Evolutionary conservation across 1,139 yeast genomes (phyloP).

Genomic region (Yamadazyma blattariae): DNA sequence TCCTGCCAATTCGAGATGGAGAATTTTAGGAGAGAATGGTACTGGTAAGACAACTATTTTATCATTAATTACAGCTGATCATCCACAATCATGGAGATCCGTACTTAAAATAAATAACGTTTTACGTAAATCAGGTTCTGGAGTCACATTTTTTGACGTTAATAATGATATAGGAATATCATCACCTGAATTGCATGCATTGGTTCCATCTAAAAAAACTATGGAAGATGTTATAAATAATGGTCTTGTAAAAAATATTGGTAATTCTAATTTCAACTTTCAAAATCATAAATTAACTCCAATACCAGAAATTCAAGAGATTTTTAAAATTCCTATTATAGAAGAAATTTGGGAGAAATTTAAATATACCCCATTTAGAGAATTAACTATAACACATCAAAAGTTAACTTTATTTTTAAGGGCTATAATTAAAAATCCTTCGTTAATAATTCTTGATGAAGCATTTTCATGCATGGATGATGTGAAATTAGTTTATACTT

Average conservation of each 20-base stretch:
- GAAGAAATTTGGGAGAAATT: conserved; percentile 25
- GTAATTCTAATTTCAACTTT: conserved; percentile 47
- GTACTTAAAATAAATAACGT: conserved; percentile 62
- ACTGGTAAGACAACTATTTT: conserved; percentile 88
- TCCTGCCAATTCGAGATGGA: conserved; percentile 77
- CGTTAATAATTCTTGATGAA: conserved; percentile 80
- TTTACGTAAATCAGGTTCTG: conserved; percentile 68
- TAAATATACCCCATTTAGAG: conserved; percentile 43
- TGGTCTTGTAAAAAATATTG: conserved; percentile 60
- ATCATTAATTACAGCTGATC: conserved; percentile 86
- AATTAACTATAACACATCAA: conserved; percentile 69
- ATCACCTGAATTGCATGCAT: conserved; percentile 88
- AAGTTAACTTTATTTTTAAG: conserved; percentile 74
- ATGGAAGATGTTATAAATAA: conserved; percentile 64
- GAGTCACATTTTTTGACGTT: conserved; percentile 71
- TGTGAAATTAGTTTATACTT: conserved; percentile 51
- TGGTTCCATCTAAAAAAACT: conserved; percentile 59
- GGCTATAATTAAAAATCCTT: conserved; percentile 74
- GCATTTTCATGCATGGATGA: conserved; percentile 91
- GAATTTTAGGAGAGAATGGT: conserved; percentile 86
- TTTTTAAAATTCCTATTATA: conserved; percentile 21
- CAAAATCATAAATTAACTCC: neutral
- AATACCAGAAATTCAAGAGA: conserved; percentile 9
- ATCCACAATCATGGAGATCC: conserved; percentile 92
- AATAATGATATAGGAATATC: conserved; percentile 81